Evolutionary conservation across 106 monocot genomes (phyloP).

Genomic region (Dioscorea alata): DNA sequence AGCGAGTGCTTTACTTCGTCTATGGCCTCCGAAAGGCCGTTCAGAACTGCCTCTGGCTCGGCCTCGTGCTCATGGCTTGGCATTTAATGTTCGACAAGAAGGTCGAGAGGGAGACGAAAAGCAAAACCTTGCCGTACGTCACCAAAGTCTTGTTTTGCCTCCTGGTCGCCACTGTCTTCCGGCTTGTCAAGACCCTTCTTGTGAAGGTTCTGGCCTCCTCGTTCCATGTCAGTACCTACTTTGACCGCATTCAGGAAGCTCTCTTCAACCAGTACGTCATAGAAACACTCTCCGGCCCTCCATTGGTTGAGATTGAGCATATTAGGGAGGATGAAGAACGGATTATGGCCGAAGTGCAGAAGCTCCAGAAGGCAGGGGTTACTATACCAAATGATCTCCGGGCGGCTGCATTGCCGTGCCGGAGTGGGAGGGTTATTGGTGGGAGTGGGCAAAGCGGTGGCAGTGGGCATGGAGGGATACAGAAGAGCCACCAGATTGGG

Average conservation of each 20-base stretch:
- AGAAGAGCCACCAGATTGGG: conserved; percentile 11
- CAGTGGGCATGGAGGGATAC: neutral
- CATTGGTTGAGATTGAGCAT: conserved; percentile 4
- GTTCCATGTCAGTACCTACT: conserved; percentile 23
- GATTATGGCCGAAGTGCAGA: conserved; percentile 42
- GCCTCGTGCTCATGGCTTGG: conserved; percentile 20
- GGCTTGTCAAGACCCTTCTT: conserved; percentile 15
- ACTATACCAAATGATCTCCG: conserved; percentile 41
- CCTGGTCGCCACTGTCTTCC: conserved; percentile 5
- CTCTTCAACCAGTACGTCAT: conserved; percentile 22
- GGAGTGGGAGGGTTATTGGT: conserved; percentile 4
- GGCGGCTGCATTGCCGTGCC: conserved; percentile 23
- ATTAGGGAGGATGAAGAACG: conserved; percentile 51
- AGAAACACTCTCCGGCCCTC: conserved; percentile 17
- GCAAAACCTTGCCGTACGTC: neutral
- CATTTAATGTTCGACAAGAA: conserved; percentile 10
- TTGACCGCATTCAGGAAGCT: conserved; percentile 24
- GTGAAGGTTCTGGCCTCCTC: conserved; percentile 19
- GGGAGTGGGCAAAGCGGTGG: neutral
- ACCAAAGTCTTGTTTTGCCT: conserved; percentile 11
- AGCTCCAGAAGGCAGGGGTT: conserved; percentile 55
- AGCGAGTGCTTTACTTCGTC: conserved; percentile 26
- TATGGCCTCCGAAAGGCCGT: conserved; percentile 20
- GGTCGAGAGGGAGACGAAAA: conserved; percentile 8
- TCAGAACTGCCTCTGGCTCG: conserved; percentile 26